These are phyloP conservation scores for Monosporascus ibericus DNA, from an alignment of 2,329 filamentous ascomycete species.

Conservation along the genomic window DNA sequence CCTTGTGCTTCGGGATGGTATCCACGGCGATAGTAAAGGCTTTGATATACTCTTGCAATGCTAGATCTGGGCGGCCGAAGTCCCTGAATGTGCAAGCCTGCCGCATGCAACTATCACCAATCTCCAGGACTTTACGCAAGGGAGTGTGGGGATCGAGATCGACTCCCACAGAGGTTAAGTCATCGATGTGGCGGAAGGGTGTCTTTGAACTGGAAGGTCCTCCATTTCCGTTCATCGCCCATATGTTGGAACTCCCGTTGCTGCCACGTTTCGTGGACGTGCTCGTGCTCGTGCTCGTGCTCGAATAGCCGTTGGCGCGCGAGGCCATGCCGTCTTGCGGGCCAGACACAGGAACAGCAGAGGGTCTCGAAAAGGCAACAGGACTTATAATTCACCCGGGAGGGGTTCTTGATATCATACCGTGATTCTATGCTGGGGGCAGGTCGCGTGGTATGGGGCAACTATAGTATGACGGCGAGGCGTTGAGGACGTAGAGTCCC, in stretches of 20 bases:
- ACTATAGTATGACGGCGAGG: no score
- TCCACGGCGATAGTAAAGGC: conserved; percentile 75
- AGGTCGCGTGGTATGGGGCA: neutral
- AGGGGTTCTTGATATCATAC: conserved; percentile 4
- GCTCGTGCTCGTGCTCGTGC: conserved; percentile 2
- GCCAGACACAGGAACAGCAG: conserved; percentile 3
- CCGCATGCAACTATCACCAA: conserved; percentile 46
- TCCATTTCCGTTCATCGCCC: conserved; percentile 22
- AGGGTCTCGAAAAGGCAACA: conserved; percentile 13
- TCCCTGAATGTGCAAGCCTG: conserved; percentile 57
- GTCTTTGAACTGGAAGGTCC: conserved; percentile 19
- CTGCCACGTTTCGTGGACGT: neutral
- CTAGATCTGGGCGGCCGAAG: conserved; percentile 63
- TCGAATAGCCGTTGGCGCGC: conserved; percentile 5
- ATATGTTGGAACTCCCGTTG: neutral
- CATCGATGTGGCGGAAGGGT: conserved; percentile 47
- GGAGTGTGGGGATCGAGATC: conserved; percentile 44
- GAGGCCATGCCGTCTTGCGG: conserved; percentile 12
- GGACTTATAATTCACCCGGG: conserved; percentile 17
- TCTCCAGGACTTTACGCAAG: conserved; percentile 46
- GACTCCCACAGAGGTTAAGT: conserved; percentile 39
- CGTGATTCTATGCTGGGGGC: neutral
- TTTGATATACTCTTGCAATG: conserved; percentile 78
- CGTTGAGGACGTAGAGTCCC: neutral
- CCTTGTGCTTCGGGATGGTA: conserved; percentile 67